Conservation (phyloP, 805 yeast species). For the Candida anglica region DNA sequence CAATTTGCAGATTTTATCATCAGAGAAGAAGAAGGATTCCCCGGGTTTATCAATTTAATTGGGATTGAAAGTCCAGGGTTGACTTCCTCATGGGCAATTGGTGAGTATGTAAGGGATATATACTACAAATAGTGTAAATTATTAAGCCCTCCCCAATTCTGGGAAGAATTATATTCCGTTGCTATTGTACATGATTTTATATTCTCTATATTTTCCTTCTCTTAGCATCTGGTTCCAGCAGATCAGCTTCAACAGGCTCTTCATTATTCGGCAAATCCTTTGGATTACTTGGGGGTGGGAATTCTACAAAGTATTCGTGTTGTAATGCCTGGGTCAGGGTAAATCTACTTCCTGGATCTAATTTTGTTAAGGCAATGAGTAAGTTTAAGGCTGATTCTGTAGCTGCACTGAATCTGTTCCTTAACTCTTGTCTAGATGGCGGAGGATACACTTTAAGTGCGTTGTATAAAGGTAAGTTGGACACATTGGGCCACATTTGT, state of each 20-base stretch:
- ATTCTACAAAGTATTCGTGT: slow-evolving; percentile 66
- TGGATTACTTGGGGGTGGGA: slow-evolving; percentile 73
- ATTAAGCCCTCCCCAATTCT: no score
- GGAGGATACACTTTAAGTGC: slow-evolving; percentile 74
- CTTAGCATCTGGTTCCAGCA: background rate
- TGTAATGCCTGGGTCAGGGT: slow-evolving; percentile 59
- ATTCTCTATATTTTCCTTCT: slow-evolving; percentile 1
- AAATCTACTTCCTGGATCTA: slow-evolving; percentile 78
- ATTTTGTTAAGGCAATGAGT: slow-evolving; percentile 63
- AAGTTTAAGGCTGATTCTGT: slow-evolving; percentile 78
- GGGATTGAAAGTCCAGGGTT: slow-evolving; percentile 92
- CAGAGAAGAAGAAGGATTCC: slow-evolving; percentile 62
- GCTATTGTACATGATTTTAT: no score
- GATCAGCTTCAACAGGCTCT: slow-evolving; percentile 13
- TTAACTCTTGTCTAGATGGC: slow-evolving; percentile 74
- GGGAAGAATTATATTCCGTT: no score
- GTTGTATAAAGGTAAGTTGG: slow-evolving; percentile 71
- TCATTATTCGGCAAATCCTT: slow-evolving; percentile 52
- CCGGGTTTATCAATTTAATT: slow-evolving; percentile 74
- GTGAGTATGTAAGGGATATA: slow-evolving; percentile 53
- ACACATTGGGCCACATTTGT: slow-evolving; percentile 85
- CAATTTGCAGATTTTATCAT: slow-evolving; percentile 71
- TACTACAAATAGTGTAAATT: slow-evolving; percentile 12
- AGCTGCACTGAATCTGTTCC: slow-evolving; percentile 86
- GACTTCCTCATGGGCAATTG: slow-evolving; percentile 81